Evolutionary conservation across 306 rosid genomes (phyloP), one percentile per base, ranked within the genome.

Genomic region (Neltuma alba): DNA sequence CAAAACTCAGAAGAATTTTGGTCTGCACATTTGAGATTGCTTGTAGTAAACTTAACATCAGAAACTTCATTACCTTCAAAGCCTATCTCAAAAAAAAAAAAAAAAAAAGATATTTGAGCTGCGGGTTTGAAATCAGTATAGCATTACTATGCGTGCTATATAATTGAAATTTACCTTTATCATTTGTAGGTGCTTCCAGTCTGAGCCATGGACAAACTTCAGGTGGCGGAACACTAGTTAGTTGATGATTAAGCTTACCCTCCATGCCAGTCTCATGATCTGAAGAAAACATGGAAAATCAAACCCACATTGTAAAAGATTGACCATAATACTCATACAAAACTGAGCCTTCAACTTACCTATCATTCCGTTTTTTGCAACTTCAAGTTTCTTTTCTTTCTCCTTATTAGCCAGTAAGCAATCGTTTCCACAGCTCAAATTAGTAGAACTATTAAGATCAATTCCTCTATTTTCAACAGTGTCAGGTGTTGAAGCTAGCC

Each of bases 261-360:
- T 76, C 78, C 41, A 76, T 67, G 79, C 64, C 76, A 81, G 58
- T 64, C 74, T 58, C 84, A 67, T 67, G 67, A 10, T 78, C 94
- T 91, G 78, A 52, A 89, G 61, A 69, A 77, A 83, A 73, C 18
- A 70, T 1, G 65, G 50, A 70, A 82, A 66, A 70, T 78, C 30
- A 82, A 76, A 16, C 16, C 23, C 52, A 70, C 40, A 30, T 3
- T 41, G 7, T 18, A 45, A 28, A 62, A 40, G 36, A 76, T 27
- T 25, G 54, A 82, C 75, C 44, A 65, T 45, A 6, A 21, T 11
- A 77, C 34, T 66, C 37, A 34, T 73, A 45, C 28, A 48, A 45
- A 85, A 79, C 48, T 61, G 58, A 77, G 30, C 48, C 54, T 72
- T 50, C 16, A 73, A 66, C 42, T 76, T 87, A 89, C 97, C 90